Evolutionary conservation across 1,139 yeast species (phyloP).

Genomic region (Chernovozyma aurita): DNA sequence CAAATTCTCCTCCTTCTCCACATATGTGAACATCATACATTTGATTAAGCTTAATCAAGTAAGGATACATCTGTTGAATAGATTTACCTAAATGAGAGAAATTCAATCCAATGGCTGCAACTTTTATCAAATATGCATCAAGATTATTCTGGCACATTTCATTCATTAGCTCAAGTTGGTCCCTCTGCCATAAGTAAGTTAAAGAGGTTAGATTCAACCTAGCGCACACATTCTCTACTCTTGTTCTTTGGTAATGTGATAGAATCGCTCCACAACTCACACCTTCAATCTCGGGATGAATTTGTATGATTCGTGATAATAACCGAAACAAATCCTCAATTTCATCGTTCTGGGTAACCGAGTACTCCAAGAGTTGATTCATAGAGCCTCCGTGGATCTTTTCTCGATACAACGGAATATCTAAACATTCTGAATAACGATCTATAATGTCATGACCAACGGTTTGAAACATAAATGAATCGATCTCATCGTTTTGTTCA

Average conservation of each 20-base stretch:
- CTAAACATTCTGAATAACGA: constrained; percentile 63
- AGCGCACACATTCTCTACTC: constrained; percentile 88
- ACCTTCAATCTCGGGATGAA: constrained; percentile 73
- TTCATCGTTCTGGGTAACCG: constrained; percentile 65
- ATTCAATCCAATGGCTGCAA: constrained; percentile 84
- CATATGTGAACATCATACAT: constrained; percentile 85
- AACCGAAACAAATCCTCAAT: constrained; percentile 72
- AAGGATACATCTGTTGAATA: constrained; percentile 58
- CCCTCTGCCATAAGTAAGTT: constrained; percentile 85
- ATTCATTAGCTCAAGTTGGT: constrained; percentile 70
- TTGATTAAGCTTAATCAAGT: constrained; percentile 51
- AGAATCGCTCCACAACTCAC: constrained; percentile 95
- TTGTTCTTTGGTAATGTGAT: constrained; percentile 86
- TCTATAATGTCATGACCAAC: constrained; percentile 87
- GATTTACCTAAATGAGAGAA: constrained; percentile 63
- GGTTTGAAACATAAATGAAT: constrained; percentile 96
- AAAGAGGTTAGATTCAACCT: constrained; percentile 65
- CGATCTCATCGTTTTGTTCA: constrained; percentile 56
- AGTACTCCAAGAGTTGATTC: constrained; percentile 67
- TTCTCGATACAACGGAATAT: constrained; percentile 75
- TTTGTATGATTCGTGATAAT: constrained; percentile 38
- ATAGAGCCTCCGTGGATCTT: constrained; percentile 59
- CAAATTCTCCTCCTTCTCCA: constrained; percentile 99
- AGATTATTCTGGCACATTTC: constrained; percentile 73
- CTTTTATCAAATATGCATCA: constrained; percentile 86